A percentile compares a stretch with the other conserved stretches of the same genome.
These are phyloP conservation scores for Linum usitatissimum DNA, from an alignment of 345 rosid species.

Conservation along the genomic window DNA sequence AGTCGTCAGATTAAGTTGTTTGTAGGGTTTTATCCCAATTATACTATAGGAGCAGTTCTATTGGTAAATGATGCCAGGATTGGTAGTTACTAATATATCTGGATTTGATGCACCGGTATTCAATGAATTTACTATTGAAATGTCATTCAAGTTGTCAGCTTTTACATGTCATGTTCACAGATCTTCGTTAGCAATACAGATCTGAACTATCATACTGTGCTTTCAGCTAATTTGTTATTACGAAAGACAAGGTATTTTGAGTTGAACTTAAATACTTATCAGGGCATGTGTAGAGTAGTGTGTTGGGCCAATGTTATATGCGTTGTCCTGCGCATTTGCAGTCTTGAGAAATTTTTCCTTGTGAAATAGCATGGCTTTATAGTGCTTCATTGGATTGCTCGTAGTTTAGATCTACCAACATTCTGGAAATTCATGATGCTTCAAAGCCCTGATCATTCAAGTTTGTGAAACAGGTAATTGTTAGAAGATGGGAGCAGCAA, in stretches of 20 bases:
- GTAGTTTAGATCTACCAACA: background rate
- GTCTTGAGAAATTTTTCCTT: background rate
- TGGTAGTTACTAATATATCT: background rate
- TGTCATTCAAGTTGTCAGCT: background rate
- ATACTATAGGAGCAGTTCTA: background rate
- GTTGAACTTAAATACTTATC: too few species aligned
- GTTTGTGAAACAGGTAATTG: constrained; percentile 46
- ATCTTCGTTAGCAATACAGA: too few species aligned
- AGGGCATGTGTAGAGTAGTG: too few species aligned
- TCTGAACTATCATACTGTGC: too few species aligned
- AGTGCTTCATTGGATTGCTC: background rate
- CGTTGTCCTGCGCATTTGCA: background rate
- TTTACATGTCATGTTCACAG: too few species aligned
- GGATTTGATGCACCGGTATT: too few species aligned
- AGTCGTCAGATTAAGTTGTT: background rate
- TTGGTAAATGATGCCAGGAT: background rate
- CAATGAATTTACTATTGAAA: background rate
- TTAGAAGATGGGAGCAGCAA: constrained; percentile 64
- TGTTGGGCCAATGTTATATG: too few species aligned
- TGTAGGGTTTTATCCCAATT: background rate
- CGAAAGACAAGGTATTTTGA: too few species aligned
- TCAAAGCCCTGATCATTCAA: constrained; percentile 1
- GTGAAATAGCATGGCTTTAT: background rate
- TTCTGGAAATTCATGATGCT: background rate
- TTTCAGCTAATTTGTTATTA: too few species aligned